A percentile compares a stretch with the other conserved stretches of the same genome.
These are phyloP conservation scores for Mortierella sp. DNA, from an alignment of 371 early-diverging fungal genomes.

Conservation along the genomic window DNA sequence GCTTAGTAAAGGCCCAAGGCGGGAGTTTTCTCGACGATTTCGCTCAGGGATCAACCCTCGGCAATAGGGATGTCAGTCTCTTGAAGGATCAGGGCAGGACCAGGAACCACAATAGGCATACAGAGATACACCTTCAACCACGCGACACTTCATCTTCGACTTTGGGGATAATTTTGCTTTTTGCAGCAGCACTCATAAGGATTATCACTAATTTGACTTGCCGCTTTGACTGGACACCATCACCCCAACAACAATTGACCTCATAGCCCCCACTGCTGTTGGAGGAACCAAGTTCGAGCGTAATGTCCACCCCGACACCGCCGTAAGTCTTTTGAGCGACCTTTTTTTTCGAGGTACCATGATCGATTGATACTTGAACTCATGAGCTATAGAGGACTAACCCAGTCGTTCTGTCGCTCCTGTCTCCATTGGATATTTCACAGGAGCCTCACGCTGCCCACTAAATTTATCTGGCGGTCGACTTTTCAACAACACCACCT, in stretches of 20 bases:
- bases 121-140: background rate
- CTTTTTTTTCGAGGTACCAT: background rate
- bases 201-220: background rate
- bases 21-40: too few species aligned
- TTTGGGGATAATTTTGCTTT: background rate
- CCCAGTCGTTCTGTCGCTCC: too few species aligned
- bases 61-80: too few species aligned
- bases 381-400: background rate
- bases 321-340: slow-evolving; percentile 19
- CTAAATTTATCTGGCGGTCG: background rate
- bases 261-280: slow-evolving; percentile 77
- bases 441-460: slow-evolving; percentile 3
- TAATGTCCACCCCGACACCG: slow-evolving; percentile 72
- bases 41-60: too few species aligned
- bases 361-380: background rate
- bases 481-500: background rate
- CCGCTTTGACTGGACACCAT: background rate
- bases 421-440: background rate
- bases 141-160: background rate
- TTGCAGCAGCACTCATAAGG: background rate
- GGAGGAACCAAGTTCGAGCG: slow-evolving; percentile 92
- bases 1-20: too few species aligned
- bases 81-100: too few species aligned
- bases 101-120: background rate
- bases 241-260: background rate